These are phyloP conservation scores for Populus euphratica DNA, from an alignment of 345 rosid genomes.

Conservation along the genomic window DNA sequence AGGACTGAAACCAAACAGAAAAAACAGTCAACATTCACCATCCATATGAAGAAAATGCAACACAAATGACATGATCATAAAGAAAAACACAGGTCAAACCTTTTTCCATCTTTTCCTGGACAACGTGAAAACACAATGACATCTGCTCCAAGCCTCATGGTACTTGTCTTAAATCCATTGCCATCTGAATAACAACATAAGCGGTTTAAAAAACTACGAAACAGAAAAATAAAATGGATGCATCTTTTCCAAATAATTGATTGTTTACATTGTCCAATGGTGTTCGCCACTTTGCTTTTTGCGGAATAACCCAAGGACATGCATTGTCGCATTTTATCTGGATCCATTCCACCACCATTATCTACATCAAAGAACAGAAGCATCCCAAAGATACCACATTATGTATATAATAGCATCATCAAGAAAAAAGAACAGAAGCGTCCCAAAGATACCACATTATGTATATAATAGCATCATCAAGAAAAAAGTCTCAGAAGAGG, in stretches of 20 bases:
- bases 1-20: slow-evolving; percentile 44
- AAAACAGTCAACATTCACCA: not conserved
- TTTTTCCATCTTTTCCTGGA: slow-evolving; percentile 56
- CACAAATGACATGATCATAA: not conserved
- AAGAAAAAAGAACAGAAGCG: not conserved
- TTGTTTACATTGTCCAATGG: slow-evolving; percentile 78
- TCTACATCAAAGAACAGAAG: slow-evolving; percentile 43
- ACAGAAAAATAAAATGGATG: not conserved
- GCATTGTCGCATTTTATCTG: slow-evolving; percentile 79
- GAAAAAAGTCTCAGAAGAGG: not conserved
- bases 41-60: not conserved
- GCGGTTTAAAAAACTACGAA: not conserved
- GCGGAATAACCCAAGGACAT: slow-evolving; percentile 93
- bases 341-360: slow-evolving; percentile 96
- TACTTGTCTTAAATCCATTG: slow-evolving; percentile 96
- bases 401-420: slow-evolving; percentile 9
- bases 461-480: slow-evolving; percentile 10
- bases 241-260: not conserved
- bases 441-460: not conserved
- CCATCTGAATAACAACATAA: slow-evolving; percentile 53
- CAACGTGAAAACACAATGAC: slow-evolving; percentile 91
- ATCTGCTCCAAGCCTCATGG: slow-evolving; percentile 99
- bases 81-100: slow-evolving; percentile 37
- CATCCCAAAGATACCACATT: not conserved
- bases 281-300: slow-evolving; percentile 73